A percentile compares a stretch with the other conserved stretches of the same genome.
These are phyloP conservation scores for Carex arenaria DNA, from an alignment of 202 grass and related monocot species.

Conservation along the genomic window DNA sequence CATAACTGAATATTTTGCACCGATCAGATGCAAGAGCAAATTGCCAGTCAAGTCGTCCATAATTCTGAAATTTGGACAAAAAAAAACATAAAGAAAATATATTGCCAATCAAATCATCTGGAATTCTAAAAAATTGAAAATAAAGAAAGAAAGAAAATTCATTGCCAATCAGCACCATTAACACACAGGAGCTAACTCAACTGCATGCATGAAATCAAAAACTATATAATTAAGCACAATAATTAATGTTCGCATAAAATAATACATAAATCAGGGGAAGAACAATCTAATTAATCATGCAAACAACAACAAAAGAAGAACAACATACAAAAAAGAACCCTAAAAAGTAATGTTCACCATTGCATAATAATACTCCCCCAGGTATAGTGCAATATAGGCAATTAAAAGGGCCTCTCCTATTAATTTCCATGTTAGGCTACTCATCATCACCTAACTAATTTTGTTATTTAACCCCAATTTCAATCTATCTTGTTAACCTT, in stretches of 20 bases:
- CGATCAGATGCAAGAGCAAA: neutral
- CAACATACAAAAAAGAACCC: neutral
- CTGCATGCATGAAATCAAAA: neutral
- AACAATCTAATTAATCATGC: neutral
- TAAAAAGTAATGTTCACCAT: neutral
- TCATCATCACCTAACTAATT: conserved; percentile 6
- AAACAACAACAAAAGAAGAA: conserved; percentile 14
- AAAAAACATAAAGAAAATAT: too few relatives aligned
- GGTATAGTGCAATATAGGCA: neutral
- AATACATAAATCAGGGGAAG: neutral
- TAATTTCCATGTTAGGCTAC: neutral
- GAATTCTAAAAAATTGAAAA: too few relatives aligned
- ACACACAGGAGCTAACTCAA: neutral
- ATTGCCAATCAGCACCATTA: neutral
- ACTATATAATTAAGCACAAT: neutral
- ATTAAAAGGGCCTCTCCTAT: neutral
- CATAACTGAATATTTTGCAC: neutral
- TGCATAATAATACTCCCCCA: neutral
- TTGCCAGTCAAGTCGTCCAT: too few relatives aligned
- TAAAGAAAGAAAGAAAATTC: neutral
- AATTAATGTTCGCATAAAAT: neutral
- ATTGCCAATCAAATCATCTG: too few relatives aligned
- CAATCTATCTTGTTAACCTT: neutral
- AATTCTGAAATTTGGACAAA: too few relatives aligned
- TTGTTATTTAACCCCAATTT: conserved; percentile 8